phyloP scores from a whole-genome alignment of 176 grass and related monocot species.

The Saccharum spontaneum region DNA sequence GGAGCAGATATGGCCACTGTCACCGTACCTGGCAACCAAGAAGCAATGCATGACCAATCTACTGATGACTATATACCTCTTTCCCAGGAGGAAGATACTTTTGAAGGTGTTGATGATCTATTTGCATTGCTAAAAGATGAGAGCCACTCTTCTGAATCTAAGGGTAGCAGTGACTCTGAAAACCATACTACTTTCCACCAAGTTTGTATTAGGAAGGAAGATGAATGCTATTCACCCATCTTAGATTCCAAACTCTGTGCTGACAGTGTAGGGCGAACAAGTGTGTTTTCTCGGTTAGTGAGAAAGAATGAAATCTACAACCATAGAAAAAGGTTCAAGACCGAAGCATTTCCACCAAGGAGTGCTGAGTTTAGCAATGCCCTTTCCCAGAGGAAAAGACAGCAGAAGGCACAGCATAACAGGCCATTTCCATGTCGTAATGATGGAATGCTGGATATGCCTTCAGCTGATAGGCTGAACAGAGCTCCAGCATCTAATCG shows the following conservation, averaged over 20 bases:
- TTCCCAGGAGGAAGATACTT: constrained; percentile 23
- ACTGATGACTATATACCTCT: constrained; percentile 56
- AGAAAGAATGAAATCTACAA: neutral
- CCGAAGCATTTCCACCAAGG: constrained; percentile 34
- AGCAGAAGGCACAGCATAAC: constrained; percentile 16
- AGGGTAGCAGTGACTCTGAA: constrained; percentile 43
- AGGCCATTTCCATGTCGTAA: constrained; percentile 19
- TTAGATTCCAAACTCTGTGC: constrained; percentile 41
- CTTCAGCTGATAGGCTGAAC: constrained; percentile 2
- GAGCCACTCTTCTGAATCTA: constrained; percentile 39
- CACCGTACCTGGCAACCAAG: constrained; percentile 24
- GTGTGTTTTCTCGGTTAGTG: constrained; percentile 55
- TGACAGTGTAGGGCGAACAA: constrained; percentile 44
- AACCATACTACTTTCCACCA: constrained; percentile 15
- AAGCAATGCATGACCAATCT: constrained; percentile 33
- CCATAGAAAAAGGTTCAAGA: constrained; percentile 29
- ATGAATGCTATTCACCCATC: constrained; percentile 23
- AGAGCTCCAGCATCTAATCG: constrained; percentile 23
- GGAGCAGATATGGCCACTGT: constrained; percentile 16
- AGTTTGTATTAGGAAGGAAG: constrained; percentile 24
- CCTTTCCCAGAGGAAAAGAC: constrained; percentile 28
- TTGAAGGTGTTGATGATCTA: constrained; percentile 44
- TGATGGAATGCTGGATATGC: constrained; percentile 6
- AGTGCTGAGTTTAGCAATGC: constrained; percentile 20
- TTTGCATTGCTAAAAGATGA: constrained; percentile 35